Base-by-base conservation (phyloP, 2,329 filamentous ascomycete genomes). In the Talaromyces sp. region DNA sequence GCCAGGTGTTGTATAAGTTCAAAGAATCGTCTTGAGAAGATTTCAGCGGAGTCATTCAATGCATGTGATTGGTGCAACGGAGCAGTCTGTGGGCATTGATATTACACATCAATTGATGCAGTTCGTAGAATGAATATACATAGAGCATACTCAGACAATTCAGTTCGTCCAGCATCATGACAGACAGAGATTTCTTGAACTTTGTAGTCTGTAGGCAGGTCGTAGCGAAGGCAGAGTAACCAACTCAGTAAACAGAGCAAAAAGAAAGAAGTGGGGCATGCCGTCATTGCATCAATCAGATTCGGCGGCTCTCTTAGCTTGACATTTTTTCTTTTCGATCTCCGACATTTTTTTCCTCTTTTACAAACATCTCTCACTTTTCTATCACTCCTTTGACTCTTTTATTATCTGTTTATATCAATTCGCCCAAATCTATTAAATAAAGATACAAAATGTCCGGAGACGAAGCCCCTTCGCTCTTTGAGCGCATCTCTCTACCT, bases 401-500 rank as follows among this genome's bases (percentile, higher is more conserved):
- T 13, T 28, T 28, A 25, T 25, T 5, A n/a, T n/a, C 10, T 33
- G 5, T 31, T 4, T 3, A 33, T 17, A 19, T 17, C 5, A n/a
- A 4, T 31, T 19, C 13, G 7, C 15, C 8, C 17, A n/a, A 4
- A 52, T 5, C n/a, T n/a, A 17, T 15, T 15, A 48, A 15, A 46
- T 17, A 53, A 13, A 15, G 8, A 22, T 17, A 28, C 9, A 51
- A 37, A 43, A 59, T 59, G 57, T 55, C 57, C n/a, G 51, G 46
- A 33, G 62, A 63, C 59, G 62, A 63, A 60, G 68, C 63, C 61
- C 67, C 65, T 64, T 71, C 65, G 28, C 69, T 75, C 43, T 63
- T 70, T 51, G 70, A 75, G 59, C 69, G 70, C 59, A 62, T 73
- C 59, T 69, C 65, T 13, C 35, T 67, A 33, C 70, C 72, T 39